Base-by-base conservation (phyloP, 1,284 basidiomycete genomes). In the Papiliotrema fonsecae region DNA sequence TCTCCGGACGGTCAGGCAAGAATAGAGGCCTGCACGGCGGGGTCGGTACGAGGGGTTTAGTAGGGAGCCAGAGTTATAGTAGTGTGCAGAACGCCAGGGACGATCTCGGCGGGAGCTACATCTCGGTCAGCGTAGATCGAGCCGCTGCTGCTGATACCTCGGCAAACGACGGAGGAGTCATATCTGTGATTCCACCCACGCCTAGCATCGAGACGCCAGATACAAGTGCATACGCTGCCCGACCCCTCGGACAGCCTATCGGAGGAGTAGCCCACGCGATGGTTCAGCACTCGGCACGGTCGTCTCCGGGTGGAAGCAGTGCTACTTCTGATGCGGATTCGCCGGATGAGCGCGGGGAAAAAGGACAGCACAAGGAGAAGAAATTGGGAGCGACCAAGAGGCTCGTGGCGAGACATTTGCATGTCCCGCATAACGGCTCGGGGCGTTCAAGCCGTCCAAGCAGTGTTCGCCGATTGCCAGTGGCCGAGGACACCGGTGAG, bases 1-100 rank as follows among this genome's bases (percentile, higher is more conserved):
- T 79, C 59, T 74, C 76, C 6, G 68, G 56, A 16, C 44, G 66
- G 37, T 61, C 60, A 21, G 61, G 67, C 9, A 62, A 54, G 38
- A 56, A 60, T n/a, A 36, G 62, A 26, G 43, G 34, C 2, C 18
- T 36, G 3, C 25, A 25, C 5, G 35, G 35, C 18, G 35, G 37
- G 18, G 60, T 52, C 10, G 58, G 54, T 42, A 30, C 25, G 2
- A 31, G 30, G 26, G 54, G 52, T 11, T 40, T 54, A 32, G 53
- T 41, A 40, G 39, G 45, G 16, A 44, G 50, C 16, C 27, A 50
- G 9, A 58, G 52, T 37, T 45, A 53, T 14, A 48, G 49, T 22
- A 55, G 51, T 45, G 48, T 56, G 19, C 35, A 25, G 16, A 11
- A 21, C 16, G 10, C 19, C 11, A 26, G 26, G 22, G 49, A 51